A percentile compares a stretch with the other conserved stretches of the same genome.
Evolutionary conservation across 192 early-diverging fungal species (phyloP).

Genomic region (Mortierella antarctica): DNA sequence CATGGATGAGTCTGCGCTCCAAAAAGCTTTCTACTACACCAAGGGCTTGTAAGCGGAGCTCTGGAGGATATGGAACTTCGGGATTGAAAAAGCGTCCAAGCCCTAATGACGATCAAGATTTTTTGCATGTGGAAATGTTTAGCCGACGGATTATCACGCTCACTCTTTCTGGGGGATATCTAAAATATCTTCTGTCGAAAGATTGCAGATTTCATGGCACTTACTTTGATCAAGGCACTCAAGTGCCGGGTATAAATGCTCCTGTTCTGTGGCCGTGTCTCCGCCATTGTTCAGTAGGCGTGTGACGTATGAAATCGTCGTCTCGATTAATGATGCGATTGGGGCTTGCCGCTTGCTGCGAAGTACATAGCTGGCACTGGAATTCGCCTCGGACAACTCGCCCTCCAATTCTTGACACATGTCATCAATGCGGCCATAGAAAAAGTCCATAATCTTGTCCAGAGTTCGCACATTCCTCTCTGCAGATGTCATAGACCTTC

Average conservation of each 20-base stretch:
- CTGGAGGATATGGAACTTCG: neutral
- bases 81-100: conserved; percentile 19
- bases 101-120: conserved; percentile 7
- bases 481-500: neutral
- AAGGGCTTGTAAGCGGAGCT: conserved; percentile 13
- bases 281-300: conserved; percentile 19
- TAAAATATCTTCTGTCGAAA: too few species aligned
- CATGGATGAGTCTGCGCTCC: neutral
- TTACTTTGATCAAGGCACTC: conserved; percentile 35
- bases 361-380: neutral
- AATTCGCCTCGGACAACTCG: neutral
- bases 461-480: neutral
- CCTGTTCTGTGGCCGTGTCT: neutral
- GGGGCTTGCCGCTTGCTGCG: conserved; percentile 4
- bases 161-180: too few species aligned
- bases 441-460: conserved; percentile 19
- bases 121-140: neutral
- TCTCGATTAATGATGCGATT: conserved; percentile 3
- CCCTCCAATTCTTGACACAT: conserved; percentile 2
- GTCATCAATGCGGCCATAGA: conserved; percentile 11
- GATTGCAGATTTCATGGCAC: neutral
- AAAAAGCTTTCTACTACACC: conserved; percentile 23
- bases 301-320: conserved; percentile 3
- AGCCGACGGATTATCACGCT: neutral
- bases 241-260: neutral